phyloP scores from a whole-genome alignment of 257 asterid genomes.

The Solanum piurae region DNA sequence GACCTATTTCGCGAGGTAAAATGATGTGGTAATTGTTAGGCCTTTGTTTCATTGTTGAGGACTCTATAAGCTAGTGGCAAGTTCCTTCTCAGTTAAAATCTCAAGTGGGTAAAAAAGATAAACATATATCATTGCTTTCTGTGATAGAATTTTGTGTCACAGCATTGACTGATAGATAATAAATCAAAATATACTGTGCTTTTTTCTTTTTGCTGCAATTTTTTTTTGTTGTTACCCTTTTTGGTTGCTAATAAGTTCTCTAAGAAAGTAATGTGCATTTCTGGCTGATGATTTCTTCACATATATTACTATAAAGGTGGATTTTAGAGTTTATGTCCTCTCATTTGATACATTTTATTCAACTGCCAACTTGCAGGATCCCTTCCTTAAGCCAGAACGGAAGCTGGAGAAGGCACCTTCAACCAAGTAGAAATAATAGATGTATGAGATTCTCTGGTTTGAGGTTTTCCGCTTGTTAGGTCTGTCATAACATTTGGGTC shows the following conservation, averaged over 20 bases:
- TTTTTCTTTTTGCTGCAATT: not conserved
- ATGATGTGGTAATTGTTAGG: not conserved
- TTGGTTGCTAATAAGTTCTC: not conserved
- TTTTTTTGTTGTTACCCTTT: not conserved
- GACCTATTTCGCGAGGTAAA: not conserved
- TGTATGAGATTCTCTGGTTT: not conserved
- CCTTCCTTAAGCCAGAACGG: not conserved
- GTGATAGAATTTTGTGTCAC: not conserved
- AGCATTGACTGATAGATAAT: not conserved
- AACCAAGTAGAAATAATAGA: not conserved
- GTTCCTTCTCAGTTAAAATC: not conserved
- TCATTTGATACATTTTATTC: not conserved
- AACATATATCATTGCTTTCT: not conserved
- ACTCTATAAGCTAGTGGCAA: not conserved
- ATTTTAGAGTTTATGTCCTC: not conserved
- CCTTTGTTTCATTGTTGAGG: not conserved
- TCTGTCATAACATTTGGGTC: not conserved
- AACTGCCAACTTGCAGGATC: not conserved
- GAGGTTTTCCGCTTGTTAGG: not conserved
- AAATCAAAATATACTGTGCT: not conserved
- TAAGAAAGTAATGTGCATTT: not conserved
- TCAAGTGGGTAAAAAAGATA: not conserved
- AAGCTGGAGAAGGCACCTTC: constrained; percentile 4
- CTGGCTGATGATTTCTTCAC: not conserved
- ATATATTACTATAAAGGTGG: not conserved